Base-by-base conservation (phyloP, 2,329 filamentous ascomycete species). In the Ophiocordyceps robertsii region DNA sequence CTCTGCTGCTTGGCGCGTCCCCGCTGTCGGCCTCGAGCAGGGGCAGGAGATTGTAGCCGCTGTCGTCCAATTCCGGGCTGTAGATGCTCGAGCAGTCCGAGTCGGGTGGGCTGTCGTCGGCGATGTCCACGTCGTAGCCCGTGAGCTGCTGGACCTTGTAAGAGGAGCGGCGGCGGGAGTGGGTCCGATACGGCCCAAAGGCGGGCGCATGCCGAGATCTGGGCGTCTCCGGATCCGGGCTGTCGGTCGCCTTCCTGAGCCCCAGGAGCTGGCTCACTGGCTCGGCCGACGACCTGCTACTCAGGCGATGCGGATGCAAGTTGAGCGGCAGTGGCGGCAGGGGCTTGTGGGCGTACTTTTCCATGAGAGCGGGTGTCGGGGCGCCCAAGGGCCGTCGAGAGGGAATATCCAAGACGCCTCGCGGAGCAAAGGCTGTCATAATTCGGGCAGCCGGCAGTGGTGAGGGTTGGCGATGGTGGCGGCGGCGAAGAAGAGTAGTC, bases 81-180 rank as follows among this genome's bases (percentile, higher is more conserved):
- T 38, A n/a, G 29, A 8, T 37, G 30, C 43, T 45, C 9, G 42
- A 45, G 7, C 40, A 32, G 17, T 45, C 45, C 29, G 49, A 46
- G 27, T 39, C 43, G 19, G 13, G 33, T 12, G 37, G 16, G 11
- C 37, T 37, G 14, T 47, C 44, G 17, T 51, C 44, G 48, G 45
- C 46, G 16, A 57, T 46, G 38, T 56, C 54, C n/a, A 67, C 37
- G 35, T 65, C 61, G 27, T 62, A 53, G 1, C 66, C 67, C 6
- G 56, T 68, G 13, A 70, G 56, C 48, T 67, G 63, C 30, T 59
- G 56, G 36, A 68, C 55, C 52, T 69, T 70, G 37, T 55, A 53
- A 0, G 58, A 57, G 0, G 65, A 61, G 1, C 55, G 52, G 10
- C 48, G 50, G 17, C 51, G 49, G 19, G 49, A 45, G 11, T 49